Base-by-base conservation (phyloP, 768 basidiomycete species). In the Heimioporus sp. region DNA sequence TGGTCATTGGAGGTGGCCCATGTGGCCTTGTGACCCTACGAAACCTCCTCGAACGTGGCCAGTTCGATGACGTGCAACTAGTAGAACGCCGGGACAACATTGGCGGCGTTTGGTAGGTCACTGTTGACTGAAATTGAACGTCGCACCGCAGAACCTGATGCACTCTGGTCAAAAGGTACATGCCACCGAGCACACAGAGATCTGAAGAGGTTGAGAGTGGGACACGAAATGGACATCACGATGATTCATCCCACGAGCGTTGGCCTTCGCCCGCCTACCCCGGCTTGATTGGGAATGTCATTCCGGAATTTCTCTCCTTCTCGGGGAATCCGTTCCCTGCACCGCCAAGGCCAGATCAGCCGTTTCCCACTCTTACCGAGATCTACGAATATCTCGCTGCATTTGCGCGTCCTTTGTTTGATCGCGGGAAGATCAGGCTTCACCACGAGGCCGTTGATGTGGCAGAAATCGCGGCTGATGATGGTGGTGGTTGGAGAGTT, bases 191-290 rank as follows among this genome's bases (percentile, higher is more conserved):
- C 16, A 12, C 24, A 28, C 24, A 28, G 24, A 28, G 5, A 5
- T 28, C 24, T 4, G 24, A 7, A 28, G 24, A 28, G 24, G 24
- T 7, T 28, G 24, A 28, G 24, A 28, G 5, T 28, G 24, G 24
- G 24, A 4, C 5, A 28, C 24, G 24, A 28, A 28, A 10, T 16
- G 13, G 11, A 30, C 40, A 43, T n/a, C 31, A 21, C 3, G 41
- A 28, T 13, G 55, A 57, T 50, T 46, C 20, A 38, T 32, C 39
- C 30, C 49, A 24, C 42, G 43, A 21, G 46, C 43, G 51, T 20
- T 80, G 79, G 80, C 67, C 73, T 0, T 75, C 77, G 8, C 76
- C 78, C 1, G 76, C 77, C 0, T 81, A 81, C 49, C 72, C 71
- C 17, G 73, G 65, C 6, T 59, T 81, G 46, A 72, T 81, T 36